phyloP scores from a whole-genome alignment of 2,329 filamentous ascomycete species.

The Colletotrichum lindemuthianum region DNA sequence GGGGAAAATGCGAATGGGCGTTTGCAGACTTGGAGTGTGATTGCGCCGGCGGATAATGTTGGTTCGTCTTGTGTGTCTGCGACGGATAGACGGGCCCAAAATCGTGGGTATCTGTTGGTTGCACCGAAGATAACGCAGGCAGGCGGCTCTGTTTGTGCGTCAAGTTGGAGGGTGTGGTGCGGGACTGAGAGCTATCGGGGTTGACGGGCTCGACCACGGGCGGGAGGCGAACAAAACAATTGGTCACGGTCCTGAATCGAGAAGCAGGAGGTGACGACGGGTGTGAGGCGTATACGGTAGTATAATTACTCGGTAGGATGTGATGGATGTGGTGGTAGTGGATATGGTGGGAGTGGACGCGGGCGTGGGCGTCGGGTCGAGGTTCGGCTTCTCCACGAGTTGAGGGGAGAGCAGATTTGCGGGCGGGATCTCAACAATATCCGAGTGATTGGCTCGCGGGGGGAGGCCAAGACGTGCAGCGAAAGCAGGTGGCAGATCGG shows the following conservation, averaged over 20 bases:
- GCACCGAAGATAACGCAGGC: constrained; percentile 11
- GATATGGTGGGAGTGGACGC: neutral
- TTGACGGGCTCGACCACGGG: constrained; percentile 29
- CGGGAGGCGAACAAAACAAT: constrained; percentile 32
- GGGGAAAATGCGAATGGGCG: neutral
- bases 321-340: neutral
- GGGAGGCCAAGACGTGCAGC: constrained; percentile 6
- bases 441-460: constrained; percentile 27
- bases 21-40: neutral
- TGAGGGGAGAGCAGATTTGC: constrained; percentile 25
- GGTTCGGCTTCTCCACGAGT: constrained; percentile 28
- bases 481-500: constrained; percentile 19
- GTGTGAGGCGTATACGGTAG: no score
- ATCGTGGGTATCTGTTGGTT: constrained; percentile 16
- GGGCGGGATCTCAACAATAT: constrained; percentile 34
- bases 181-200: constrained; percentile 15
- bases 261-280: no score
- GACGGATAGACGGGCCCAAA: constrained; percentile 2
- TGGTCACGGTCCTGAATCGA: constrained; percentile 18
- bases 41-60: neutral
- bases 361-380: neutral
- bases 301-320: neutral
- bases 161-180: constrained; percentile 6
- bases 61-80: constrained; percentile 2
- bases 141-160: constrained; percentile 11